Evolutionary conservation across 495 filamentous ascomycete genomes (phyloP).

Genomic region (Schizothecium vesticola): DNA sequence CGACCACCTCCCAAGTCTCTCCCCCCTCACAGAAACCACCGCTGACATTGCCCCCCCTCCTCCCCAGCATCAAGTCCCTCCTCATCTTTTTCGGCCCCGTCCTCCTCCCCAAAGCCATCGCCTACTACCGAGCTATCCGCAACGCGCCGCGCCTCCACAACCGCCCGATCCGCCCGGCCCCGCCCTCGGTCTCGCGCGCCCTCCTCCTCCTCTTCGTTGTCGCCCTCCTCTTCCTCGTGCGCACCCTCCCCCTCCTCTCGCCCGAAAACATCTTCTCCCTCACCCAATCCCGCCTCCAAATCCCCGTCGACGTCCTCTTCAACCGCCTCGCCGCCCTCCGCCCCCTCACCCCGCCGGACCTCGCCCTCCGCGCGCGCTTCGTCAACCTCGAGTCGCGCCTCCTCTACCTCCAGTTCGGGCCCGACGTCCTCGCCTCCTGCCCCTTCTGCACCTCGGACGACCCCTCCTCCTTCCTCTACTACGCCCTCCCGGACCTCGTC

Average conservation of each 20-base stretch:
- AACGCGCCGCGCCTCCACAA: constrained; percentile 38
- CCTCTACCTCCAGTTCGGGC: constrained; percentile 78
- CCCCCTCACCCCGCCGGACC: constrained; percentile 58
- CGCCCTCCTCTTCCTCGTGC: constrained; percentile 52
- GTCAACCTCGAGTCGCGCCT: constrained; percentile 64
- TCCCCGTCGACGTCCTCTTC: constrained; percentile 79
- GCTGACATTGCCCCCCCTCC: neutral
- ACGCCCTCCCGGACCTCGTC: constrained; percentile 68
- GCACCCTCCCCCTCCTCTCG: constrained; percentile 61
- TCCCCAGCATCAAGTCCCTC: constrained; percentile 64
- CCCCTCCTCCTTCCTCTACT: constrained; percentile 66
- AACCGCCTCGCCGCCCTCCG: constrained; percentile 64
- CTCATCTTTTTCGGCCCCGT: constrained; percentile 83
- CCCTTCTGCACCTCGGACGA: constrained; percentile 78
- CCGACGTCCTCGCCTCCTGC: constrained; percentile 63
- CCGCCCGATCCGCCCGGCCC: constrained; percentile 56
- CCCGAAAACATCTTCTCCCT: constrained; percentile 75
- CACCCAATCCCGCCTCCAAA: constrained; percentile 79
- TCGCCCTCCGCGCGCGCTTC: constrained; percentile 59
- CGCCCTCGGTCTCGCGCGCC: constrained; percentile 44
- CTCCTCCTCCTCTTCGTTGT: constrained; percentile 57
- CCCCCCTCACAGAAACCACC: neutral
- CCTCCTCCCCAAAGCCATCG: constrained; percentile 65
- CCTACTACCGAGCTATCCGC: constrained; percentile 61
- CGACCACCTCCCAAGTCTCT: neutral